Conservation (phyloP, 257 asterid genomes). For the Capsicum pubescens region DNA sequence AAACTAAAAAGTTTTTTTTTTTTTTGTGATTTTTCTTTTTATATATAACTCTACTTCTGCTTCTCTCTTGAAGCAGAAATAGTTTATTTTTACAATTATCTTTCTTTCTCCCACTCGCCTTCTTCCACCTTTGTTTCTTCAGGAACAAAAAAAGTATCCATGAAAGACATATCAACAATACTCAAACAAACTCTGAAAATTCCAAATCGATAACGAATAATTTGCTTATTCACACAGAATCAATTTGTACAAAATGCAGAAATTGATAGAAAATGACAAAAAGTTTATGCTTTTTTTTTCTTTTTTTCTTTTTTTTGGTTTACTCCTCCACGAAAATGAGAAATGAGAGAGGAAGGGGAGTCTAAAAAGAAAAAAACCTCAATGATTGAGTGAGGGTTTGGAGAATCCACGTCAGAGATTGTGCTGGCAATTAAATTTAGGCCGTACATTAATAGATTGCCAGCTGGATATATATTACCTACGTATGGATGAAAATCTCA, state of each 20-base stretch:
- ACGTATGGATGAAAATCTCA: background rate
- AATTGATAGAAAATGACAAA: constrained; percentile 32
- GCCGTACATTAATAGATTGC: constrained; percentile 38
- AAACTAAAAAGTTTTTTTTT: background rate
- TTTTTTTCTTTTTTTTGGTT: background rate
- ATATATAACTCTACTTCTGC: background rate
- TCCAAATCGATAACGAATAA: background rate
- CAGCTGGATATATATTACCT: constrained; percentile 40
- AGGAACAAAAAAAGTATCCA: constrained; percentile 40
- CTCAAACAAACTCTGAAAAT: constrained; percentile 10
- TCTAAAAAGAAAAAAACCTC: background rate
- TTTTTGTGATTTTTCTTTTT: background rate
- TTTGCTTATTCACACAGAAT: constrained; percentile 11
- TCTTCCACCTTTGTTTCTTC: constrained; percentile 45
- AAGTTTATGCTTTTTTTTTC: background rate
- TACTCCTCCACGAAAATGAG: background rate
- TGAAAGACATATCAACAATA: constrained; percentile 39
- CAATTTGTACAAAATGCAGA: constrained; percentile 22
- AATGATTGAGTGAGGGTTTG: constrained; percentile 40
- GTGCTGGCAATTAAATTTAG: constrained; percentile 34
- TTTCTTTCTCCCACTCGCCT: constrained; percentile 50
- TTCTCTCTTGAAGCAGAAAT: background rate
- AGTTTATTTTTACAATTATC: constrained; percentile 28
- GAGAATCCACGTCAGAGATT: constrained; percentile 29
- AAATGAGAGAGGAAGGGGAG: background rate